Base-by-base conservation (phyloP, 169 alveolate species). In the Plasmodium berghei region DNA sequence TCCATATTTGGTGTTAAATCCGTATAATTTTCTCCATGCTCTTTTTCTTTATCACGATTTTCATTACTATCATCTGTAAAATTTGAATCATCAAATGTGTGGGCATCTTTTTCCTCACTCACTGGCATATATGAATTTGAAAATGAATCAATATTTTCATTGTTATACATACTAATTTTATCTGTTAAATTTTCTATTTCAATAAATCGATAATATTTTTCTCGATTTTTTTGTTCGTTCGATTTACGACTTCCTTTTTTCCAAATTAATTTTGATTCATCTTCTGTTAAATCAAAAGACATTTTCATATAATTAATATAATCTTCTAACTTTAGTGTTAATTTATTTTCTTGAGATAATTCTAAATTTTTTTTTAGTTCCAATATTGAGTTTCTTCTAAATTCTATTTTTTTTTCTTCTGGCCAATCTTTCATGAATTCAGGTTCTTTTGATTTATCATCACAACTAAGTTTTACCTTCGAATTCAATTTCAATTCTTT, bases 371-470 rank as follows among this genome's bases (percentile, higher is more conserved):
- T 71, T 70, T 85, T 85, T 46, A 85, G 24, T 48, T 85, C 75
- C 20, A 85, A 70, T 1, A 85, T 87, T 0, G 91, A 85, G 54
- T 85, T 85, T 49, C 91, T 34, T 61, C 91, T 40, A 54, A 85
- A 85, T 56, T 85, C 91, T 0, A 85, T 24, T 70, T 85, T 85
- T 85, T 85, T 85, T 63, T 85, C 91, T 59, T 85, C 91, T 0
- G 91, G 48, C 91, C 91, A 85, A 34, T 69, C 55, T 61, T 85
- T 85, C 91, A 85, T 85, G 70, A 59, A 85, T 56, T 34, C 73
- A 14, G 91, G 91, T 58, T 85, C 91, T 58, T 85, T 85, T 0
- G 59, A 40, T 85, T 85, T 85, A 59, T 85, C 91, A 9, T 85
- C 91, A 85, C 91, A 85, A 0, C 55, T 70, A 26, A 85, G 58